Base-by-base conservation (phyloP, 2,329 filamentous ascomycete genomes). In the Cercospora citrullina region DNA sequence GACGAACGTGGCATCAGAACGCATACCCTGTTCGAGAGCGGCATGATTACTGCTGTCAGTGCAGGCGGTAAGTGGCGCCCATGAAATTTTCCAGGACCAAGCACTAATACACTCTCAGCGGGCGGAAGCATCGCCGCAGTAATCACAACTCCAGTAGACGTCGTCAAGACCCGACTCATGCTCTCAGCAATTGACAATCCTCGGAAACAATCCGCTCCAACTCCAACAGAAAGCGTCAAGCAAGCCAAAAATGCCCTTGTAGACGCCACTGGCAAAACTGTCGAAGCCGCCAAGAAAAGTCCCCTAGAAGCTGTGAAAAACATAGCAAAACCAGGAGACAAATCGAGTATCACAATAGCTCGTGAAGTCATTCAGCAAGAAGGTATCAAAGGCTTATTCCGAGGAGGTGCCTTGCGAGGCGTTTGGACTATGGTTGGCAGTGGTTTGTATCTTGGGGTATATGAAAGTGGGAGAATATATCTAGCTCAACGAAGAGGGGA, bases 161-260 rank as follows among this genome's bases (percentile, higher is more conserved):
- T 96, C 9, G 87, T 97, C 26, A 96, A 97, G 83, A 96, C 93
- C 71, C 83, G 92, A 60, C 91, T 96, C 80, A 97, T 96, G 93
- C 83, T 97, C 28, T 84, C 86, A 31, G 88, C 88, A 1, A 83
- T 82, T 14, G 77, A 81, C 23, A 28, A 23, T 4, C 55, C 61
- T 5, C 48, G 21, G 5, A 55, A 59, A 21, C 66, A 66, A 30
- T 10, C 60, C 14, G 58, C 68, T 5, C 30, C 28, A 12, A 65
- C 63, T 5, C 53, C 65, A 31, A 65, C 55, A 3, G 67, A 69
- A 26, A 69, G 67, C 42, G 64, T 63, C 14, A 71, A 71, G 69
- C 73, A 71, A 31, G 68, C 68, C 7, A 73, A 74, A 23, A 70
- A 74, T 8, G 72, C 71, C 9, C 59, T 79, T 12, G 74, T 77